Base-by-base conservation (phyloP, 2,329 filamentous ascomycete genomes). In the Geoglossum cookeanum region DNA sequence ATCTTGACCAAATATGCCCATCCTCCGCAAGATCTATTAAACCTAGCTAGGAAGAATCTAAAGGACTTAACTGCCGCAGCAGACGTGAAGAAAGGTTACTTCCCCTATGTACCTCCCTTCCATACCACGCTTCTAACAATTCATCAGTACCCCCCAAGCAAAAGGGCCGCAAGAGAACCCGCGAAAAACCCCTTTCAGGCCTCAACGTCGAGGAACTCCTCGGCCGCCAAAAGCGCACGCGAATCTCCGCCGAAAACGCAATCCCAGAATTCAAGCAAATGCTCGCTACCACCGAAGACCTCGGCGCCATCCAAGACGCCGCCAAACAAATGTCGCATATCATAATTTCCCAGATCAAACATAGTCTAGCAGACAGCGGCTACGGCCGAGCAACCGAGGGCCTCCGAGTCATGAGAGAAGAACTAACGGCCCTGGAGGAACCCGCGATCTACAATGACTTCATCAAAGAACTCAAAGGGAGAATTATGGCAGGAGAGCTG, bases 251-350 rank as follows among this genome's bases (percentile, higher is more conserved):
- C 0, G 77, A 84, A 8, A 97, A 97, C 61, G 81, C 90, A 1
- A 81, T 97, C 4, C 89, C 92, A 0, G 87, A 91, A 59, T 96
- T 95, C 78, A 94, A 90, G 66, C 87, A 88, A 67, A 77, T 83
- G 2, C 74, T 97, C 15, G 74, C 74, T 1, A 71, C 72, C 1
- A 76, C 84, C 0, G 75, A 79, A 5, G 77, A 82, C 32, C 71
- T 84, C 1, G 71, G 77, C 1, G 74, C 78, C 3, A 78, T 94
- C 56, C 74, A 80, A 59, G 78, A 83, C 17, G 84, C 85, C 0
- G 76, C 81, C 4, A 79, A 81, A 61, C 87, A 94, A 65, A 85
- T 97, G 79, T 80, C 77, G 11, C 67, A 67, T 3, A 83, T 95
- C 57, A 78, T 94, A 49, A 76, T 81, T 58, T 72, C 75, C 6